Percentiles rank a stretch among this genome's conserved stretches.
phyloP scores from a whole-genome alignment of 352 stramenopile genomes.

The Phytopythium mirpurense region DNA sequence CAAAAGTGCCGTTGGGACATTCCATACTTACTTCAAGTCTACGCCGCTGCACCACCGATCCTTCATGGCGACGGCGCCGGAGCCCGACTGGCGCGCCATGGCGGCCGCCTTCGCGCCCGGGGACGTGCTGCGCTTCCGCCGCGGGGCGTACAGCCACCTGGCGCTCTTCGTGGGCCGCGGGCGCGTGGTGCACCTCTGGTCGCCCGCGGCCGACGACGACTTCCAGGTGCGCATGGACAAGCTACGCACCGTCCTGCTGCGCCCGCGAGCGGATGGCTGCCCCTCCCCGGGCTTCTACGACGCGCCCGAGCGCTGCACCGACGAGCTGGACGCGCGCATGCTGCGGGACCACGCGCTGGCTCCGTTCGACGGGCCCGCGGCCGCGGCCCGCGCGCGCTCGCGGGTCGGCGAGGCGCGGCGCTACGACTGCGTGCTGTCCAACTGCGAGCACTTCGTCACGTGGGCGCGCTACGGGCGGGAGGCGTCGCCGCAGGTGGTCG shows the following conservation, averaged over 20 bases:
- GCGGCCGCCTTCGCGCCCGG: constrained; percentile 13
- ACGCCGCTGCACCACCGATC: too few species aligned
- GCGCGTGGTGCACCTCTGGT: constrained; percentile 63
- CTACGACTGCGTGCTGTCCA: constrained; percentile 52
- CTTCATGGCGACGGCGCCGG: not conserved
- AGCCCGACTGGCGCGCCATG: constrained; percentile 6
- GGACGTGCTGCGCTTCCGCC: constrained; percentile 65
- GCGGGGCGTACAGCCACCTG: constrained; percentile 58
- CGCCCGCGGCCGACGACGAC: constrained; percentile 22
- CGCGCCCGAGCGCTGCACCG: constrained; percentile 30
- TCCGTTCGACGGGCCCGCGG: constrained; percentile 35
- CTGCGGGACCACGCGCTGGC: constrained; percentile 26
- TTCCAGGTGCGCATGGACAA: constrained; percentile 66
- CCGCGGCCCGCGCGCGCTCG: constrained; percentile 37
- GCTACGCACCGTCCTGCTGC: constrained; percentile 33
- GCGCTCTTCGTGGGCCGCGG: constrained; percentile 42
- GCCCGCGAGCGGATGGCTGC: not conserved
- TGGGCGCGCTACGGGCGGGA: constrained; percentile 58
- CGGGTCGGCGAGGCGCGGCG: constrained; percentile 37
- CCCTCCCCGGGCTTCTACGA: not conserved
- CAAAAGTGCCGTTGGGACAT: too few species aligned
- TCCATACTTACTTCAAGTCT: too few species aligned
- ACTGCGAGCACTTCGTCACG: constrained; percentile 79
- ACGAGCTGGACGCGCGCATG: constrained; percentile 51
- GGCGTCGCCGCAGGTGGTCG: constrained; percentile 48